These are phyloP conservation scores for Ottelia alismoides DNA, from an alignment of 106 monocot genomes.

Conservation along the genomic window DNA sequence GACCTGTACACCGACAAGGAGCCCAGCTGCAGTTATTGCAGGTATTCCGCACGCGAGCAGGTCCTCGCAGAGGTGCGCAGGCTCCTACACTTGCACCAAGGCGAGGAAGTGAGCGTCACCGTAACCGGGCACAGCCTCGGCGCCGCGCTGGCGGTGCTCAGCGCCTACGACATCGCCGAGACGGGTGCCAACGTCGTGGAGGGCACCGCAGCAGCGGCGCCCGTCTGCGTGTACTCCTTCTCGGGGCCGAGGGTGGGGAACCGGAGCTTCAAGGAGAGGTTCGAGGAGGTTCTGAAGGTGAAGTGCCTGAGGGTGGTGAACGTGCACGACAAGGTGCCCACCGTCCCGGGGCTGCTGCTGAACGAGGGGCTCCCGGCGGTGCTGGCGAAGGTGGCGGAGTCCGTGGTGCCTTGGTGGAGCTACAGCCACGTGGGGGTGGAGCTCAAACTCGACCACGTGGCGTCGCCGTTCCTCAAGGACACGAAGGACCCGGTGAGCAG, in stretches of 20 bases:
- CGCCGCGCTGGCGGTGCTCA: constrained; percentile 62
- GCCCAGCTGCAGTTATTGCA: constrained; percentile 36
- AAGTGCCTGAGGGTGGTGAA: constrained; percentile 62
- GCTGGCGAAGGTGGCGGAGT: constrained; percentile 18
- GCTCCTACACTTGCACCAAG: constrained; percentile 26
- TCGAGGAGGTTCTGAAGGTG: constrained; percentile 38
- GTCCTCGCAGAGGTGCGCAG: constrained; percentile 43
- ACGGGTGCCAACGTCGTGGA: constrained; percentile 16
- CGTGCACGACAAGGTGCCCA: constrained; percentile 71
- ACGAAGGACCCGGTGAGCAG: constrained; percentile 34
- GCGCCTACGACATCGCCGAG: constrained; percentile 69
- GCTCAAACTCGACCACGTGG: constrained; percentile 45
- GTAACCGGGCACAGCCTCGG: constrained; percentile 80
- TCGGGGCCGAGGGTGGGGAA: constrained; percentile 78
- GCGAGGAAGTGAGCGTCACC: constrained; percentile 51
- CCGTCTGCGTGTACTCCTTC: constrained; percentile 45
- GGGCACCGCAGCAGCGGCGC: constrained; percentile 4
- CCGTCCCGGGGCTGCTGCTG: constrained; percentile 52
- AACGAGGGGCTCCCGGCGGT: constrained; percentile 36
- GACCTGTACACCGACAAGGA: constrained; percentile 55
- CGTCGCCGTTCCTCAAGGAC: constrained; percentile 65
- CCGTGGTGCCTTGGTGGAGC: constrained; percentile 46
- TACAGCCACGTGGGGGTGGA: constrained; percentile 74
- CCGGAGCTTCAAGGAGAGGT: constrained; percentile 44
- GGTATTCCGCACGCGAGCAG: constrained; percentile 45